These are phyloP conservation scores for Coemansia sp. DNA, from an alignment of 192 early-diverging fungal genomes.

Conservation along the genomic window DNA sequence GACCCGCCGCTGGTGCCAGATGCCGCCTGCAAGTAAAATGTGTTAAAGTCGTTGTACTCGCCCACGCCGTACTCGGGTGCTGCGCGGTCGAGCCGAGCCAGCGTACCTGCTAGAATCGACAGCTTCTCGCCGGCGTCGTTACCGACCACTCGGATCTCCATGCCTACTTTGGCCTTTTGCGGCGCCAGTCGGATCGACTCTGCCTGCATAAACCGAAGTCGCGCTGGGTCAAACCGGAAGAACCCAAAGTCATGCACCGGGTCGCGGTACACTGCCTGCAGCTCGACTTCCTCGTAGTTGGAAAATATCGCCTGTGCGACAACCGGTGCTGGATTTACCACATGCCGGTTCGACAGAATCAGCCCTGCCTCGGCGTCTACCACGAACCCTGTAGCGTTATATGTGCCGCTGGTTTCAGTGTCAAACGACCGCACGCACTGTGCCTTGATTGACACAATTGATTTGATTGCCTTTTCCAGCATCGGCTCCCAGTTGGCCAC, in stretches of 20 bases:
- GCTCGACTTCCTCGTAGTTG: slow-evolving; percentile 66
- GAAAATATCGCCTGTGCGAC: slow-evolving; percentile 65
- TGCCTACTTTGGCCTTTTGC: slow-evolving; percentile 64
- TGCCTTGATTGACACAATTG: slow-evolving; percentile 77
- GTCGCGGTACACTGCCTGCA: slow-evolving; percentile 69
- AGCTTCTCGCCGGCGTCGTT: slow-evolving; percentile 75
- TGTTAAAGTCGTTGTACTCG: slow-evolving; percentile 66
- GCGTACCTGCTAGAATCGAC: slow-evolving; percentile 67
- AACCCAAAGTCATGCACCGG: slow-evolving; percentile 81
- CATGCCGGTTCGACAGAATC: slow-evolving; percentile 73
- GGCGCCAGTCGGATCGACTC: slow-evolving; percentile 58
- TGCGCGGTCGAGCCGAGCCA: slow-evolving; percentile 70
- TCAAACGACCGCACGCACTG: slow-evolving; percentile 64
- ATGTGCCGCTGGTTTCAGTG: not conserved
- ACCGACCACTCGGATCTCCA: slow-evolving; percentile 73
- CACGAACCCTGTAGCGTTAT: slow-evolving; percentile 66
- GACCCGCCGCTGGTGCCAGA: slow-evolving; percentile 65
- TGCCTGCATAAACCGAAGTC: slow-evolving; percentile 47
- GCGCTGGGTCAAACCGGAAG: slow-evolving; percentile 67
- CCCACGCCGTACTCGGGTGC: slow-evolving; percentile 58
- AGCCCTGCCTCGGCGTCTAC: slow-evolving; percentile 72
- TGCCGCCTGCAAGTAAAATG: slow-evolving; percentile 74
- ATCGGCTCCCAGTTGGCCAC: slow-evolving; percentile 66
- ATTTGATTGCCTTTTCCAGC: slow-evolving; percentile 67
- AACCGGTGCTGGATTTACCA: slow-evolving; percentile 65